Evolutionary conservation across 1,284 basidiomycete genomes (phyloP).

Genomic region (Takashimella tepidaria): DNA sequence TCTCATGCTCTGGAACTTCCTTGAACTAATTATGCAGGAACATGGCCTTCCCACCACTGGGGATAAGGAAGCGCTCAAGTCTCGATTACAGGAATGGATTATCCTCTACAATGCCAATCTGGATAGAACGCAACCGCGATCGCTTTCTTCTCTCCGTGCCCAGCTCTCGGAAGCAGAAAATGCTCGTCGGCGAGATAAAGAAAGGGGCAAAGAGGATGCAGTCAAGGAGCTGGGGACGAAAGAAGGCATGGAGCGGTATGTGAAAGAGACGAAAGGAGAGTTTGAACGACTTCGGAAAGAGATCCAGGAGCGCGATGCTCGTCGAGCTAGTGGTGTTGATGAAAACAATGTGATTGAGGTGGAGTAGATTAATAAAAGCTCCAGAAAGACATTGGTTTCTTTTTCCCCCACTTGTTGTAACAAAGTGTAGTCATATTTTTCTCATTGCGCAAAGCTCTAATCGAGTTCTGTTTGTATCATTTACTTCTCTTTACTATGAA

Average conservation of each 20-base stretch:
- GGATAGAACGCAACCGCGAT: slow-evolving; percentile 41
- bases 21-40: slow-evolving; percentile 29
- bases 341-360: slow-evolving; percentile 38
- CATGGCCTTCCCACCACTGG: slow-evolving; percentile 38
- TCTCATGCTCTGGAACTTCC: too few species aligned
- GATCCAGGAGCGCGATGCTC: slow-evolving; percentile 29
- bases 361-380: slow-evolving; percentile 30
- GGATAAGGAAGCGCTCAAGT: slow-evolving; percentile 32
- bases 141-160: slow-evolving; percentile 34
- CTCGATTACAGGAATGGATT: slow-evolving; percentile 44
- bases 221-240: slow-evolving; percentile 29
- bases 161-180: slow-evolving; percentile 32
- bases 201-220: slow-evolving; percentile 35
- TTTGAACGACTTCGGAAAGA: slow-evolving; percentile 39
- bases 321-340: slow-evolving; percentile 7
- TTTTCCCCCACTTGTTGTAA: too few species aligned
- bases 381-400: too few species aligned
- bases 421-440: too few species aligned
- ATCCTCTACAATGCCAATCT: slow-evolving; percentile 46
- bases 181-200: slow-evolving; percentile 32
- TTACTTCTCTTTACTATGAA: not conserved
- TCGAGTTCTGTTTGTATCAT: not conserved
- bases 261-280: slow-evolving; percentile 31
- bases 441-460: not conserved
- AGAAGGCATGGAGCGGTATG: slow-evolving; percentile 35